phyloP scores from a whole-genome alignment of 2,329 filamentous ascomycete genomes.

The Claviceps sp. region DNA sequence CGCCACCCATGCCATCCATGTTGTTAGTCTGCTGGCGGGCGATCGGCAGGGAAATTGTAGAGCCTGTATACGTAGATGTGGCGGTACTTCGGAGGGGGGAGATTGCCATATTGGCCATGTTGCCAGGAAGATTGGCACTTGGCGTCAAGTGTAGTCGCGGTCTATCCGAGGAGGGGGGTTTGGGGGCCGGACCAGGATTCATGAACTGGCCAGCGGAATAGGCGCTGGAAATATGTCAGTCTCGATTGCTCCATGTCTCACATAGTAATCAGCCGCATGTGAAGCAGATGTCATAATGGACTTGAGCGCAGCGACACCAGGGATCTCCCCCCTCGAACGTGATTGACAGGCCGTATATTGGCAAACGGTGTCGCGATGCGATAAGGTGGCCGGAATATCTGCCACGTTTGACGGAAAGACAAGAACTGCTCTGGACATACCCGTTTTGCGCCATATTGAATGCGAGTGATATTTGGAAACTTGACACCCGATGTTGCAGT shows the following conservation, averaged over 20 bases:
- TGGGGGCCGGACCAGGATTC: constrained; percentile 91
- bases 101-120: constrained; percentile 66
- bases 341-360: background rate
- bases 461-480: constrained; percentile 1
- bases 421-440: constrained; percentile 7
- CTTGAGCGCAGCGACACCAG: background rate
- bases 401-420: background rate
- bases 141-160: constrained; percentile 71
- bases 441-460: constrained; percentile 22
- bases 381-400: background rate
- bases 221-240: constrained; percentile 25
- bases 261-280: background rate
- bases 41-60: constrained; percentile 60
- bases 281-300: background rate
- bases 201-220: constrained; percentile 64
- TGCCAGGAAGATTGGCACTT: constrained; percentile 59
- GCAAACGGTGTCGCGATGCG: background rate
- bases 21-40: constrained; percentile 47
- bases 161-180: constrained; percentile 72
- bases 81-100: constrained; percentile 54
- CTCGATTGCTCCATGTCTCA: background rate
- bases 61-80: constrained; percentile 55
- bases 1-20: constrained; percentile 50
- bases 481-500: background rate
- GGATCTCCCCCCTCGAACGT: background rate